Base-by-base conservation (phyloP, 139 green algal genomes). In the Zygnema circumcarinatum region DNA sequence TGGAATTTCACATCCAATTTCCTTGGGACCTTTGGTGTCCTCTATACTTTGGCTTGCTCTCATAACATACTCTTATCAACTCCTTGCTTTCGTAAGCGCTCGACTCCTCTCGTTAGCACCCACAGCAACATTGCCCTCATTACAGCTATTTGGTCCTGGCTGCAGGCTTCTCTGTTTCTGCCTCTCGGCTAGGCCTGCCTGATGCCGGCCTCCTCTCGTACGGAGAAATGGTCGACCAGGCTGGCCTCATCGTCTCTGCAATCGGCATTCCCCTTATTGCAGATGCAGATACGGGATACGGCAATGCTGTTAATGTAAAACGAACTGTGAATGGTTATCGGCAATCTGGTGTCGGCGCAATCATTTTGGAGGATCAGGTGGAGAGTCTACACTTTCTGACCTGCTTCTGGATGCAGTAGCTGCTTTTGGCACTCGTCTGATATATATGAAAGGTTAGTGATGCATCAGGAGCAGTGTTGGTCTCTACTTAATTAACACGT, bases 211-310 rank as follows among this genome's bases (percentile, higher is more conserved):
- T 90, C 2, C 81, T 90, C 2, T 89, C 80, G 0, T 90, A 90
- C 1, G 80, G 79, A 32, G 86, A 90, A 81, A 89, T 84, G 79
- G 80, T 88, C n/a, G 86, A 89, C 22, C 79, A 89, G 0, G 84
- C 35, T 31, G 36, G 84, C 53, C 74, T 67, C 11, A 83, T 90
- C 16, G 35, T 33, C n/a, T 31, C 22, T 3, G 80, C 86, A 35
- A 33, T 32, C 67, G 56, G 38, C n/a, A 52, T 85, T 94, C 96
- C 79, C 87, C 91, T 99, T 89, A 98, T 99, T 81, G 97, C 94
- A 7, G 97, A 99, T 84, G 97, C 93, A n/a, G 97, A 99, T 92
- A 98, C 95, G 0, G 95, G 96, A 1, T 98, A 98, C 84, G 97
- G 97, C 79, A 98, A 98, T 76, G 95, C 96, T 0, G 91, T 99